phyloP scores from a whole-genome alignment of 2,329 filamentous ascomycete species.

The Fusarium sp. region DNA sequence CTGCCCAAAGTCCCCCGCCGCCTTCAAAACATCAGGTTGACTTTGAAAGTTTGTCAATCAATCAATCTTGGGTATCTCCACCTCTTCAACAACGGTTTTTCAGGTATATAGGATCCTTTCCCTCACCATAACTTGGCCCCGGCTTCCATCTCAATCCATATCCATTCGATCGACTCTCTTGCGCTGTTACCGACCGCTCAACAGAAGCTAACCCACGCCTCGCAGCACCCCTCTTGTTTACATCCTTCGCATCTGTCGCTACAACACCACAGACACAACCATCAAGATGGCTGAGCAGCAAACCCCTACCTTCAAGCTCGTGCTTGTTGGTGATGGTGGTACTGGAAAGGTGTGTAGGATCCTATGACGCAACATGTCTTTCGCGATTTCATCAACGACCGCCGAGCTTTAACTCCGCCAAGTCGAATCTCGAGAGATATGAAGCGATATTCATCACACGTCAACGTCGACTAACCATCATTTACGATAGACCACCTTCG shows the following conservation, averaged over 20 bases:
- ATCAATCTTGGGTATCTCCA: conserved; percentile 46
- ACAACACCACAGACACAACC: conserved; percentile 42
- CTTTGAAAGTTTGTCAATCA: conserved; percentile 53
- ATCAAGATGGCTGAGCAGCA: conserved; percentile 71
- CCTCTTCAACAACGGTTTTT: conserved; percentile 46
- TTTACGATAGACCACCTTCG: conserved; percentile 90
- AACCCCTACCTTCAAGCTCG: conserved; percentile 96
- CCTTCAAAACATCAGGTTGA: conserved; percentile 58
- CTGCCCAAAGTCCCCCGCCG: conserved; percentile 57
- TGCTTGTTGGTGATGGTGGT: conserved; percentile 98
- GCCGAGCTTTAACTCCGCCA: conserved; percentile 43
- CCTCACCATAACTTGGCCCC: conserved; percentile 27
- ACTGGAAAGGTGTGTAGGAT: conserved; percentile 86
- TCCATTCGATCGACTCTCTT: conserved; percentile 24
- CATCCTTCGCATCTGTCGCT: conserved; percentile 52
- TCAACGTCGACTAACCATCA: conserved; percentile 38
- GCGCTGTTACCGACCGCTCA: conserved; percentile 31
- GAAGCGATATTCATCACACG: conserved; percentile 17
- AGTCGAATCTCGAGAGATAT: conserved; percentile 27
- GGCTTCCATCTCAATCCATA: conserved; percentile 24
- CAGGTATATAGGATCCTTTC: conserved; percentile 44
- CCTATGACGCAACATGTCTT: conserved; percentile 35
- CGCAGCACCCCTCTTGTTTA: conserved; percentile 63
- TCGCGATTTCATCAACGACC: conserved; percentile 40
- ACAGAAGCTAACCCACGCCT: conserved; percentile 51